Percentiles rank a stretch among this genome's conserved stretches.
phyloP scores from a whole-genome alignment of 2,329 filamentous ascomycete genomes.

The Neurospora crassa region DNA sequence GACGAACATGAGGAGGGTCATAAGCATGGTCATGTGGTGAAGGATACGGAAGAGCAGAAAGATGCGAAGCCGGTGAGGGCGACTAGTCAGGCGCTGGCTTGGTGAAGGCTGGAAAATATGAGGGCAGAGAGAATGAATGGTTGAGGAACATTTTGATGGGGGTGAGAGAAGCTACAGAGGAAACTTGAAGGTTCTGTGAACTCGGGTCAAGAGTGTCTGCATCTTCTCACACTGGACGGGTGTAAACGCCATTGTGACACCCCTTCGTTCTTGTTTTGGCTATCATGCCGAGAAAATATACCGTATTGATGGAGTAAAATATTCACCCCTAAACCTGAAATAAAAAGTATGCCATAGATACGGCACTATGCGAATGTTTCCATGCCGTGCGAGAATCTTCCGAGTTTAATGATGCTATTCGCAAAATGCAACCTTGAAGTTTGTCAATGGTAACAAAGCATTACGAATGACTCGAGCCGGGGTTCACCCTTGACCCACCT shows the following conservation, averaged over 20 bases:
- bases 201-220: not conserved
- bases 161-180: not conserved
- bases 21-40: slow-evolving; percentile 5
- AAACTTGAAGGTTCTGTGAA: not conserved
- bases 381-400: not conserved
- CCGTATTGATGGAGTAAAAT: too few relatives aligned
- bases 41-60: slow-evolving; percentile 3
- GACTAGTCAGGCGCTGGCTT: slow-evolving; percentile 16
- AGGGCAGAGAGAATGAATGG: not conserved
- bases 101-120: slow-evolving; percentile 12
- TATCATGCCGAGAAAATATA: not conserved
- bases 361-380: not conserved
- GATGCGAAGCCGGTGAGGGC: slow-evolving; percentile 7
- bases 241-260: not conserved
- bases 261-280: not conserved
- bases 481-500: not conserved
- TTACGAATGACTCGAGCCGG: not conserved
- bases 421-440: not conserved
- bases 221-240: not conserved
- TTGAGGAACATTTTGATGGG: not conserved
- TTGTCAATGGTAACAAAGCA: slow-evolving; percentile 2
- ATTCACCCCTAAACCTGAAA: not conserved
- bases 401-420: not conserved
- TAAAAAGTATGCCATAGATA: not conserved
- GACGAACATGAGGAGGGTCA: slow-evolving; percentile 5